phyloP scores from a whole-genome alignment of 306 rosid genomes.

The Ammopiptanthus mongolicus region DNA sequence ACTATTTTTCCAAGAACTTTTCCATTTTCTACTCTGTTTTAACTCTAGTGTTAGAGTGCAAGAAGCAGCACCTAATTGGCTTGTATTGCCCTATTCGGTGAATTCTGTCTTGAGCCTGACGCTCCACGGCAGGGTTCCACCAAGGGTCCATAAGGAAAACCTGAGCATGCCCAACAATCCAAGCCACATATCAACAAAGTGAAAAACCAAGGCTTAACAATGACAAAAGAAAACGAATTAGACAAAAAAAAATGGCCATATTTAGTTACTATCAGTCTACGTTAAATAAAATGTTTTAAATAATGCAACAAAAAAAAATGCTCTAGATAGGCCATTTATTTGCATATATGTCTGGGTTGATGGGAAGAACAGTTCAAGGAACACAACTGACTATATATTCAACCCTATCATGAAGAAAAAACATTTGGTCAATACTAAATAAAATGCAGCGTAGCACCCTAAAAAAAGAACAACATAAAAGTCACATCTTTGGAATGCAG shows the following conservation, averaged over 20 bases:
- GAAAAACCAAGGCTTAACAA: neutral
- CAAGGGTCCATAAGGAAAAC: slow-evolving; percentile 98
- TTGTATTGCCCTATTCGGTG: slow-evolving; percentile 93
- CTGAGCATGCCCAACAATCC: slow-evolving; percentile 31
- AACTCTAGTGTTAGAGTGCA: neutral
- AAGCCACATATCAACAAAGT: neutral
- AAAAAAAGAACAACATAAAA: neutral
- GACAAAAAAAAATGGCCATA: neutral
- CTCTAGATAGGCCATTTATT: neutral
- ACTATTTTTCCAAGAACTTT: neutral
- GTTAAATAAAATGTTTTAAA: neutral
- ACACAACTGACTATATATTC: neutral
- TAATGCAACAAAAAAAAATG: neutral
- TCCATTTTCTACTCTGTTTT: neutral
- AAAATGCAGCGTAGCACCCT: neutral
- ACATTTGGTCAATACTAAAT: neutral
- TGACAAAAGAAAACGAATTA: neutral
- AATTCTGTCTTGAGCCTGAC: slow-evolving; percentile 93
- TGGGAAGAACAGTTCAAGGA: neutral
- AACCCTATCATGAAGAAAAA: neutral
- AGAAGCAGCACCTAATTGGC: slow-evolving; percentile 68
- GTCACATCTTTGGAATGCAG: neutral
- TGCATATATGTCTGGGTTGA: neutral
- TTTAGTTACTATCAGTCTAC: slow-evolving; percentile 3
- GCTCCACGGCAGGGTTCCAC: slow-evolving; percentile 99